These are phyloP conservation scores for Starmerella stigmatis DNA, from an alignment of 805 yeast species.

Conservation along the genomic window DNA sequence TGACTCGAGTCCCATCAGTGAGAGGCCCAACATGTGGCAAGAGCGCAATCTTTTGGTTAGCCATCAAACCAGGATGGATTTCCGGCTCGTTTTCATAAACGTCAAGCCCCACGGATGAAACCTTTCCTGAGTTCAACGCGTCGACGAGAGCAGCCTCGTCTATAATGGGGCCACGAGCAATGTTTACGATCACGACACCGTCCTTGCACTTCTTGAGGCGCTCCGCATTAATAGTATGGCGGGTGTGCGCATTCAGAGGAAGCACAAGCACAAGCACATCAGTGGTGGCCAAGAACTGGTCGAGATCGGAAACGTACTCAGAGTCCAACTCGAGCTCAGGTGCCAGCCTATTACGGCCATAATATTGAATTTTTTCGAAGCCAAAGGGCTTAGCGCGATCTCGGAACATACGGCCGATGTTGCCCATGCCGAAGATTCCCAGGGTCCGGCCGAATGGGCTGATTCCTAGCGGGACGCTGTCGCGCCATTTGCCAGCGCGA, in stretches of 20 bases:
- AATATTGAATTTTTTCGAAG: conserved; percentile 39
- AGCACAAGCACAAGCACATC: conserved; percentile 67
- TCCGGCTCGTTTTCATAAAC: conserved; percentile 58
- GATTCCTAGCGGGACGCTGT: conserved; percentile 36
- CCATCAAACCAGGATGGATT: conserved; percentile 43
- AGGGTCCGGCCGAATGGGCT: conserved; percentile 41
- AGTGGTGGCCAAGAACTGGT: conserved; percentile 50
- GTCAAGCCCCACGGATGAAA: conserved; percentile 50
- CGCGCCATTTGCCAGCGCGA: conserved; percentile 40
- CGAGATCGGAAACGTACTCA: conserved; percentile 36
- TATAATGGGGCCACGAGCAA: conserved; percentile 77
- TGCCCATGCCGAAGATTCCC: conserved; percentile 55
- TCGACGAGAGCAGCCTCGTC: conserved; percentile 46
- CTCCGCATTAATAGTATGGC: conserved; percentile 53
- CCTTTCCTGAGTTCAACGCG: conserved; percentile 44
- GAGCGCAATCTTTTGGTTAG: conserved; percentile 44
- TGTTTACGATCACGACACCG: conserved; percentile 70
- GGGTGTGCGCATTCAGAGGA: conserved; percentile 65
- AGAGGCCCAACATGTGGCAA: conserved; percentile 90
- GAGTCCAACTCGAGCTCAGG: conserved; percentile 40
- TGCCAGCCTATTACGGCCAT: conserved; percentile 38
- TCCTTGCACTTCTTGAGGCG: conserved; percentile 61
- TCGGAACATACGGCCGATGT: conserved; percentile 46
- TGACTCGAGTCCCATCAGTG: conserved; percentile 55
- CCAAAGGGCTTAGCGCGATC: conserved; percentile 43